Conservation (phyloP, 331 rosid genomes). For the Rhamnella rubrinervis region DNA sequence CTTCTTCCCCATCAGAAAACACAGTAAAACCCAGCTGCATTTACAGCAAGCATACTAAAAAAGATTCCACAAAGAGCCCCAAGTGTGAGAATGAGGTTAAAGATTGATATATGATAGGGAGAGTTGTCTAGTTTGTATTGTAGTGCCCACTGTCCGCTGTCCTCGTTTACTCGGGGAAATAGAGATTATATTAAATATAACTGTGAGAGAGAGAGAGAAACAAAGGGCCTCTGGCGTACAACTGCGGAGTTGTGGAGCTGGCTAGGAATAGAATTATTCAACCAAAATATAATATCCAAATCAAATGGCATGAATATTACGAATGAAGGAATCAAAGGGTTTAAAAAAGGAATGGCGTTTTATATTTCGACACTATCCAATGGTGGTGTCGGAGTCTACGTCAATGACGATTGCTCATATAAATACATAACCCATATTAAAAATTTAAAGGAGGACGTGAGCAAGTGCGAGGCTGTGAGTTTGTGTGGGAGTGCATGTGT, state of each 20-base stretch:
- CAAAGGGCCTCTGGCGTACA: slow-evolving; percentile 8
- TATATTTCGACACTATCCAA: background rate
- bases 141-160: background rate
- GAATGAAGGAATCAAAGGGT: background rate
- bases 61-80: slow-evolving; percentile 25
- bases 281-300: slow-evolving; percentile 1
- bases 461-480: slow-evolving; percentile 7
- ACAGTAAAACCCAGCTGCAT: slow-evolving; percentile 49
- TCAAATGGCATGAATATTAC: background rate
- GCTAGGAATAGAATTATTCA: background rate
- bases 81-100: slow-evolving; percentile 9
- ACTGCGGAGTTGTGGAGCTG: slow-evolving; percentile 15
- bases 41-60: slow-evolving; percentile 28
- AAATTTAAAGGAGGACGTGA: background rate
- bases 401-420: background rate
- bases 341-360: no score
- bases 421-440: no score
- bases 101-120: slow-evolving; percentile 9
- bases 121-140: slow-evolving; percentile 19
- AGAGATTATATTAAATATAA: slow-evolving; percentile 9
- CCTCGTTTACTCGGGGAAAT: slow-evolving; percentile 21
- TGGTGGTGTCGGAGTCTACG: slow-evolving; percentile 56
- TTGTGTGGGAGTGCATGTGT: slow-evolving; percentile 1
- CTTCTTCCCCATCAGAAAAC: slow-evolving; percentile 82
- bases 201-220: slow-evolving; percentile 5